A percentile compares a stretch with the other conserved stretches of the same genome.
Conservation (phyloP, 2,329 filamentous ascomycete genomes). For the Fusarium proliferatum region DNA sequence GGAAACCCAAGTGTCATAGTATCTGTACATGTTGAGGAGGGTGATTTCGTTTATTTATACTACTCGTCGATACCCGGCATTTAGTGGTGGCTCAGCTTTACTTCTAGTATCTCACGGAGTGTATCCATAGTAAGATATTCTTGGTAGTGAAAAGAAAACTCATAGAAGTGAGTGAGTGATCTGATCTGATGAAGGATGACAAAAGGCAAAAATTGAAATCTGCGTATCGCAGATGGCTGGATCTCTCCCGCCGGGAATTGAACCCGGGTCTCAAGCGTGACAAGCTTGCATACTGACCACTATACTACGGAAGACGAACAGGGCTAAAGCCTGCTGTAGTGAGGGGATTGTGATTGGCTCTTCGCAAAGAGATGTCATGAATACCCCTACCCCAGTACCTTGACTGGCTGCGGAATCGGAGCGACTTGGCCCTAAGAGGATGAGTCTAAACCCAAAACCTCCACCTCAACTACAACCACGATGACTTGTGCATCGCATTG, state of each 20-base stretch:
- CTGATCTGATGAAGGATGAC: background rate
- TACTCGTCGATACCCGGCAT: slow-evolving; percentile 52
- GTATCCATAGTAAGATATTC: slow-evolving; percentile 20
- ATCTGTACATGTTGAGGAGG: slow-evolving; percentile 26
- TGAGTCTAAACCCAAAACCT: background rate
- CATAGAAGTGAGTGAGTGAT: background rate
- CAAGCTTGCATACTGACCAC: slow-evolving; percentile 42
- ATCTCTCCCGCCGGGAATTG: slow-evolving; percentile 42
- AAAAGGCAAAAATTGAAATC: background rate
- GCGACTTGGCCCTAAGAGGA: background rate
- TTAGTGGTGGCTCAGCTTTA: slow-evolving; percentile 30
- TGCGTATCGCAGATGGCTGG: slow-evolving; percentile 28
- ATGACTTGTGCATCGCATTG: too few species aligned
- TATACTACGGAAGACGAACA: slow-evolving; percentile 37
- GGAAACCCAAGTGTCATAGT: slow-evolving; percentile 32
- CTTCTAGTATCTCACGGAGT: slow-evolving; percentile 14
- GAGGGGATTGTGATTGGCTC: background rate
- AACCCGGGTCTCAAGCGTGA: slow-evolving; percentile 42
- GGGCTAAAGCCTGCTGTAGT: slow-evolving; percentile 3
- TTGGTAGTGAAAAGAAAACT: background rate
- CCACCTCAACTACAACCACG: background rate
- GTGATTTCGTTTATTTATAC: slow-evolving; percentile 41
- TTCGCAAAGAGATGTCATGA: too few species aligned
- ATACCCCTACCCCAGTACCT: background rate
- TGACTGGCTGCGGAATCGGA: background rate